Base-by-base conservation (phyloP, 345 rosid genomes). In the Linum tenue region DNA sequence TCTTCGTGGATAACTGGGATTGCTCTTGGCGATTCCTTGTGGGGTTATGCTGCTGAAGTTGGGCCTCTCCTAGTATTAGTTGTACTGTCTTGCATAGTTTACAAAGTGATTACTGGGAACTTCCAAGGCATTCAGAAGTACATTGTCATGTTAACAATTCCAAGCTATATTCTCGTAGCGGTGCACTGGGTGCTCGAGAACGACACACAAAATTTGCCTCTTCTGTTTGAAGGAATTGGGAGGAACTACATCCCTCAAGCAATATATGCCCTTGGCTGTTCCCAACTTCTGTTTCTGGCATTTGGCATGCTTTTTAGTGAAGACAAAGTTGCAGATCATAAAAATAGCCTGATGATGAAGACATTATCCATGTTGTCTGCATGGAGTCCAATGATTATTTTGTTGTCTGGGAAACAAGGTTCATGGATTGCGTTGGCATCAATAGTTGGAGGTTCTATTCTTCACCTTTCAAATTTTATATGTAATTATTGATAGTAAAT, bases 321-420 rank as follows among this genome's bases (percentile, higher is more conserved):
- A 17, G 73, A 69, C 53, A 77, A 80, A 64, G 67, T 73, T 48
- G 14, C 72, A 7, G 55, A 72, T 57, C 37, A 39, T 71, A 60
- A 67, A 61, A 58, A 35, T 58, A 76, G 57, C 64, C 76, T 83
- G 73, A 58, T 71, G 39, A 70, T 73, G 55, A 82, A 72, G 78
- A 66, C 84, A 39, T 68, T 79, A 44, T 79, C 84, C 43, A 64
- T 92, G 65, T 68, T 84, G 65, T 90, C 97, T 72, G 80, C 89
- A 17, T 86, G 85, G 80, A 90, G 96, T 78, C 70, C 97, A 70
- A 79, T 94, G 42, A 66, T 92, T 58, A 86, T 90, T 58, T 50
- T 85, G 70, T 72, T 92, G 73, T 85, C 85, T 3, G 97, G 97
- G 68, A 83, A 81, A 68, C 98, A 92, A 79, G 98, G 97, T 71